Evolutionary conservation across 2,329 filamentous ascomycete genomes (phyloP), one percentile per base, ranked within the genome.

Genomic region (Sporothrix schenckii): DNA sequence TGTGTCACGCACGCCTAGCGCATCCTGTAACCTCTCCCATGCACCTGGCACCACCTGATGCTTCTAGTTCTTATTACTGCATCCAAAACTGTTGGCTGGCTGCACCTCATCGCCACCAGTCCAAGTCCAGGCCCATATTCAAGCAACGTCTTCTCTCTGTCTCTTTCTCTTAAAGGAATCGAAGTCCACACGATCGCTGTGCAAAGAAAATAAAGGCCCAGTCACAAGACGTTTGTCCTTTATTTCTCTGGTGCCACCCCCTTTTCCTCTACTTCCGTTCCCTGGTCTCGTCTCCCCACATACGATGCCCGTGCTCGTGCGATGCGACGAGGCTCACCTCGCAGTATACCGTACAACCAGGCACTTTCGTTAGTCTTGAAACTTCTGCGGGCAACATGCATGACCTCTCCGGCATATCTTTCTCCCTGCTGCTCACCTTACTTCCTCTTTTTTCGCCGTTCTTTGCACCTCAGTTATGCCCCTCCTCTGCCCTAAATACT

Each of bases 1-100:
- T 61, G 54, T 69, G 56, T 63, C 67, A 63, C 67, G 30, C 47
- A 41, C n/a, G 54, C 30, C 67, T 63, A 61, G 67, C 30, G 54
- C 27, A 47, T 63, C 44, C 44, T 68, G 66, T 41, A 58, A 54
- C 24, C 56, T n/a, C 56, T 53, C 56, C 2, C 30, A 13, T 61
- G 68, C 56, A 63, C 68, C 49, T 69, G 53, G n/a, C 24, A 16
- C 61, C 61, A 65, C 61, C 44, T 65, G 61, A 50, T 65, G 44
- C 61, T n/a, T 16, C 47, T 44, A n/a, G 60, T 13, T 63, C 5
- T 21, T 30, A 24, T 34, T 47, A 53, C 53, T 60, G 16, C 63
- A 39, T 49, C 52, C 27, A 39, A 7, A 11, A 4, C 47, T 63
- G 56, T 13, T 24, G 53, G 27, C 47, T 24, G 44, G 30, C 53